Evolutionary conservation across 202 grass and related monocot genomes (phyloP).

Genomic region (Alloteropsis angusta): DNA sequence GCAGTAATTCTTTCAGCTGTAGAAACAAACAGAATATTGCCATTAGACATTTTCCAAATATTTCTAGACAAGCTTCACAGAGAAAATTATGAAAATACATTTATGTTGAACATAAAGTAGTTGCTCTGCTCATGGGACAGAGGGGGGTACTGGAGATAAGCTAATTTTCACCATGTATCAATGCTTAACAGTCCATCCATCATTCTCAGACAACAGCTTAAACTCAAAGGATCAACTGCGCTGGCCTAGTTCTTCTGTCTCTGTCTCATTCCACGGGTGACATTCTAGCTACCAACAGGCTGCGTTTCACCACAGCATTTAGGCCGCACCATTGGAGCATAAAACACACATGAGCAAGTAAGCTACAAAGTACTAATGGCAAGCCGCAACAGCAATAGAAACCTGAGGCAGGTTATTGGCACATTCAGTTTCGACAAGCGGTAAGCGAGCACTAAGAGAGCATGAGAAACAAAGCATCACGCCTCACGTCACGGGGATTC

Average conservation of each 20-base stretch:
- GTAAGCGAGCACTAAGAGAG: not conserved
- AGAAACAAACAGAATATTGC: conserved; percentile 17
- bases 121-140: not conserved
- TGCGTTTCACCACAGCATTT: not conserved
- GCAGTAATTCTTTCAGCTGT: conserved; percentile 76
- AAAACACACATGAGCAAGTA: not conserved
- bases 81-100: not conserved
- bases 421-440: not conserved
- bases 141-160: not conserved
- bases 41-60: conserved; percentile 14
- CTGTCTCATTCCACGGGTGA: not conserved
- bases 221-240: not conserved
- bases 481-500: not conserved
- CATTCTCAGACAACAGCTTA: not conserved
- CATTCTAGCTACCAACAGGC: not conserved
- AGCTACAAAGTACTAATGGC: not conserved
- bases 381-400: not conserved
- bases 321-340: not conserved
- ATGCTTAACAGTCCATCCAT: not conserved
- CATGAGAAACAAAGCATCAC: not conserved
- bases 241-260: not conserved
- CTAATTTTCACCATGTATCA: not conserved
- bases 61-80: not conserved
- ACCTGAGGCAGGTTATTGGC: not conserved
- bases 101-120: not conserved